Base-by-base conservation (phyloP, 179 eudicot species). In the Actinidia arguta region DNA sequence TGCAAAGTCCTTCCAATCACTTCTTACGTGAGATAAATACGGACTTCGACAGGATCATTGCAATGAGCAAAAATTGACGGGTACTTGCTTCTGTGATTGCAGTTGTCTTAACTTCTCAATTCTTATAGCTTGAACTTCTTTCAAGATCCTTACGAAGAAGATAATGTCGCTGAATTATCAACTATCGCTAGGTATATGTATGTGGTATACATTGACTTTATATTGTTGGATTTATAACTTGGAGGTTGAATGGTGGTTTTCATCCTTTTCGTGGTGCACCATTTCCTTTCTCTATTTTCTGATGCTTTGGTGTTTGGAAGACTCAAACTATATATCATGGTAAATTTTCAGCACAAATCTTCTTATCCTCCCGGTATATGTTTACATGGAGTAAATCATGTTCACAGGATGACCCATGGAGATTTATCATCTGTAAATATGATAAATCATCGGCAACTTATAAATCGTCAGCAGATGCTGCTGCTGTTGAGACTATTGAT, bases 1-100 rank as follows among this genome's bases (percentile, higher is more conserved):
- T 96, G 99, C 99, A 96, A 93, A 96, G 99, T 84, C 99, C 99
- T 78, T 91, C 99, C 2, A 98, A 96, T 90, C 99, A 96, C 92
- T 96, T 96, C 80, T 85, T 96, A 80, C 95, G 99, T 81, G 99
- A 98, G 50, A 96, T 96, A 86, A 96, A 96, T 86, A 91, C 98
- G 50, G 98, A 96, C 90, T 96, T 96, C n/a, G 99, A 96, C 85
- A 88, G 98, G 88, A 96, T 96, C 63, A 96, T 96, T 72, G 92
- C 98, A 47, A 95, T 95, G 98, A 95, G 99, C 92, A 96, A 96
- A 87, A 96, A 93, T 85, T 90, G 96, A 86, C 98, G 95, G 99
- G 99, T 95, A 90, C 72, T 31, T 67, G 42, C 66, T 73, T 84
- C 36, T 48, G 25, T 22, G 69, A 16, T 79, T 62, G 62, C 73